These are phyloP conservation scores for Exophiala calicioides DNA, from an alignment of 2,329 filamentous ascomycete genomes.

Conservation along the genomic window DNA sequence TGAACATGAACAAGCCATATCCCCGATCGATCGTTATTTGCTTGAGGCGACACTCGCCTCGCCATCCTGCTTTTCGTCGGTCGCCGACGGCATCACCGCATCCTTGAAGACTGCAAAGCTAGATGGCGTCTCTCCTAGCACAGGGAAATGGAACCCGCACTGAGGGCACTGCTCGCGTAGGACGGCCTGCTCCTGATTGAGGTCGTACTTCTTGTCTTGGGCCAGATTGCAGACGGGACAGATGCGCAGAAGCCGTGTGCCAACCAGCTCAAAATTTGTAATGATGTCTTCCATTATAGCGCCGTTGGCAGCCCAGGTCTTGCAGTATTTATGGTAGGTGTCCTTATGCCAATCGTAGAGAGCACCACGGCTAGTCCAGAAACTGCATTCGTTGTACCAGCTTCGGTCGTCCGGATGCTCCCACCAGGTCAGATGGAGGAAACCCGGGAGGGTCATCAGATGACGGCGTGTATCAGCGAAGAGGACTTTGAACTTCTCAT, in stretches of 20 bases:
- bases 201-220: slow-evolving; percentile 23
- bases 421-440: slow-evolving; percentile 25
- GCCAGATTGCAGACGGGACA: slow-evolving; percentile 19
- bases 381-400: slow-evolving; percentile 26
- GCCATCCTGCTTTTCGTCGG: too few species aligned
- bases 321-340: slow-evolving; percentile 24
- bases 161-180: slow-evolving; percentile 19
- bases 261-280: slow-evolving; percentile 25
- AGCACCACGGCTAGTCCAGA: slow-evolving; percentile 23
- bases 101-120: slow-evolving; percentile 26
- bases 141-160: slow-evolving; percentile 19
- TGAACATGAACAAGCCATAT: too few species aligned
- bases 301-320: slow-evolving; percentile 23
- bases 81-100: too few species aligned
- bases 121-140: slow-evolving; percentile 21
- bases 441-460: slow-evolving; percentile 19
- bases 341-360: slow-evolving; percentile 24
- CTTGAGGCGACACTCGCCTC: too few species aligned
- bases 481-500: slow-evolving; percentile 25
- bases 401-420: slow-evolving; percentile 24
- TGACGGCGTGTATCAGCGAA: slow-evolving; percentile 22
- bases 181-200: slow-evolving; percentile 21
- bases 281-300: slow-evolving; percentile 24
- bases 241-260: slow-evolving; percentile 20
- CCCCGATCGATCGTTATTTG: too few species aligned